Conservation (phyloP, 2,329 filamentous ascomycete genomes). For the Alternaria novae-zelandiae region DNA sequence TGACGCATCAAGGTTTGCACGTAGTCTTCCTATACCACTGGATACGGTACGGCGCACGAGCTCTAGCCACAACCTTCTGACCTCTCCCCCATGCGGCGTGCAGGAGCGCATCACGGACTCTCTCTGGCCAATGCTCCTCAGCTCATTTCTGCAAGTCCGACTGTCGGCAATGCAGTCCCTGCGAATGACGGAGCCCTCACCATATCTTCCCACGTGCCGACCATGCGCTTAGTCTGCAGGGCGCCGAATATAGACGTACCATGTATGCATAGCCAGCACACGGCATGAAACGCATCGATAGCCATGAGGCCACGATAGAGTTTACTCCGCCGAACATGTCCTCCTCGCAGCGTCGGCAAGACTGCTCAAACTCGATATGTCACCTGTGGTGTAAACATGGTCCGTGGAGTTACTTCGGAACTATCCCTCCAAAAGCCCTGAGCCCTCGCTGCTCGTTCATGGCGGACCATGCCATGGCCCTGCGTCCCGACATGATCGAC, state of each 20-base stretch:
- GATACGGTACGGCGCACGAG: background rate
- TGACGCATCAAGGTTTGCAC: background rate
- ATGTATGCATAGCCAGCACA: constrained; percentile 24
- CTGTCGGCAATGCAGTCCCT: constrained; percentile 14
- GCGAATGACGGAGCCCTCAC: constrained; percentile 18
- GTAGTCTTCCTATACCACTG: background rate
- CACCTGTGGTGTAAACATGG: constrained; percentile 4
- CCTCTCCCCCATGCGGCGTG: constrained; percentile 10
- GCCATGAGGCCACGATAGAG: constrained; percentile 18
- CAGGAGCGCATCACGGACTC: constrained; percentile 25
- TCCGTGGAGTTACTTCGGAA: constrained; percentile 13
- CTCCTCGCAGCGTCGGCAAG: constrained; percentile 2
- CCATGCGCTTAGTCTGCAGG: constrained; percentile 16
- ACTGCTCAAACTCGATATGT: constrained; percentile 3
- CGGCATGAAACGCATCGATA: constrained; percentile 19
- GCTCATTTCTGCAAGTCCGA: constrained; percentile 13
- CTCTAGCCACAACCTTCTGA: constrained; percentile 15
- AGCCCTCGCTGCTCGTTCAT: background rate
- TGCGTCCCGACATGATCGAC: constrained; percentile 20
- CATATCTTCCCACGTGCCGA: constrained; percentile 24
- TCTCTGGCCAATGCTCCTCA: constrained; percentile 13
- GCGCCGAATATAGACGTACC: constrained; percentile 20
- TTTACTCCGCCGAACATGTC: constrained; percentile 8
- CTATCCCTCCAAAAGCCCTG: background rate
- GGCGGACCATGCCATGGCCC: constrained; percentile 6